A percentile compares a stretch with the other conserved stretches of the same genome.
phyloP scores from a whole-genome alignment of 2,329 filamentous ascomycete species.

The Aspergillaceae sp. region DNA sequence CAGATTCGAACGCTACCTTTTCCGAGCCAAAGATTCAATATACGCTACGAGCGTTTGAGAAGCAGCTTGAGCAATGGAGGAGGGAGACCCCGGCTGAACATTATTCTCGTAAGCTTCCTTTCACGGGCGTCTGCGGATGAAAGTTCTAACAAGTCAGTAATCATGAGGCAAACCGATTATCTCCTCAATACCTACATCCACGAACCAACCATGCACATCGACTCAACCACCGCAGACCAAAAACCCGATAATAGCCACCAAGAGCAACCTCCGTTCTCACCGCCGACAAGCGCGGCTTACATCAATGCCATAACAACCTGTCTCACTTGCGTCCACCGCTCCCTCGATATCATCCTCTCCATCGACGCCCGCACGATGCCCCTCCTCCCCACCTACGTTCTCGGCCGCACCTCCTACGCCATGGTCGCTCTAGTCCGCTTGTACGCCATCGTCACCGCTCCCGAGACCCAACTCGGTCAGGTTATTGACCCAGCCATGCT shows the following conservation, averaged over 20 bases:
- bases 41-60: constrained; percentile 56
- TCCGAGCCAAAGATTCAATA: constrained; percentile 57
- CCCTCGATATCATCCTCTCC: constrained; percentile 56
- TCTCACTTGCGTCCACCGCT: constrained; percentile 56
- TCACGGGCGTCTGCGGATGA: background rate
- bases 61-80: constrained; percentile 54
- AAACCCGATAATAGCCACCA: constrained; percentile 22
- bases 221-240: constrained; percentile 40
- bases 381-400: constrained; percentile 60
- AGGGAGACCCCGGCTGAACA: constrained; percentile 45
- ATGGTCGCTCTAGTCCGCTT: constrained; percentile 66
- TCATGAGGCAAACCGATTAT: constrained; percentile 55
- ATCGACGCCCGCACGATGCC: constrained; percentile 54
- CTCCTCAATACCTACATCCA: constrained; percentile 65
- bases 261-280: constrained; percentile 13
- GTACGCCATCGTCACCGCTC: constrained; percentile 57
- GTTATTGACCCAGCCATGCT: constrained; percentile 61
- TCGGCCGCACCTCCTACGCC: constrained; percentile 63
- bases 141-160: constrained; percentile 36
- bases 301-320: constrained; percentile 61
- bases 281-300: constrained; percentile 48
- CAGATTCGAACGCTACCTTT: constrained; percentile 44
- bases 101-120: constrained; percentile 44
- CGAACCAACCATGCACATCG: constrained; percentile 62
- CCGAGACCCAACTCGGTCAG: constrained; percentile 58